Evolutionary conservation across 2,329 filamentous ascomycete species (phyloP).

Genomic region (Triangularia verruculosa): DNA sequence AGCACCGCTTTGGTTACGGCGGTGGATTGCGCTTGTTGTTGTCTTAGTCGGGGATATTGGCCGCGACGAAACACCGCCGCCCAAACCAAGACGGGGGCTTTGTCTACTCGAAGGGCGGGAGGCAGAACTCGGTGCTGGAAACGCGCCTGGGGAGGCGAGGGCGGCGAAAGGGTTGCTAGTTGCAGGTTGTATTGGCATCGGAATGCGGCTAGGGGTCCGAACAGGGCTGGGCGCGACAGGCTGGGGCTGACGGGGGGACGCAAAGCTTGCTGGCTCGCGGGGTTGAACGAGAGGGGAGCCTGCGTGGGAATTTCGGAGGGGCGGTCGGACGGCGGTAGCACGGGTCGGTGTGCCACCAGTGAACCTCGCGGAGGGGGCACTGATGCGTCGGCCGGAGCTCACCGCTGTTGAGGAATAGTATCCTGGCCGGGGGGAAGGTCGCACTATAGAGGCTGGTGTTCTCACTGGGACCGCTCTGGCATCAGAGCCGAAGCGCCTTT

Average conservation of each 20-base stretch:
- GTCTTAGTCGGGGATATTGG: conserved; percentile 20
- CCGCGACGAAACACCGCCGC: neutral
- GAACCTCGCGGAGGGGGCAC: conserved; percentile 39
- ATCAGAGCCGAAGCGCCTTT: conserved; percentile 27
- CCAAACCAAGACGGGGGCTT: conserved; percentile 18
- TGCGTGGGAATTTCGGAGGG: conserved; percentile 43
- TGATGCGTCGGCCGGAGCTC: conserved; percentile 43
- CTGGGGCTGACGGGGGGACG: conserved; percentile 45
- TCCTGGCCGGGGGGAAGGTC: conserved; percentile 10
- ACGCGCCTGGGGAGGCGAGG: conserved; percentile 20
- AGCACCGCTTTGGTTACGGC: conserved; percentile 45
- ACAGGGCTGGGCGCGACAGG: conserved; percentile 34
- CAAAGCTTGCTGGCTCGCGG: conserved; percentile 52
- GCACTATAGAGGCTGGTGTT: neutral
- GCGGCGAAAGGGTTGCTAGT: conserved; percentile 17
- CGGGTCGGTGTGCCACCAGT: conserved; percentile 26
- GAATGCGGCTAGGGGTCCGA: conserved; percentile 47
- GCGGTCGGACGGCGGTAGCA: conserved; percentile 16
- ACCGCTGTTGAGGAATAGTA: conserved; percentile 24
- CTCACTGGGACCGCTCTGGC: conserved; percentile 16
- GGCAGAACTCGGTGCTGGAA: conserved; percentile 8
- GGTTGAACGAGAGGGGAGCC: conserved; percentile 41
- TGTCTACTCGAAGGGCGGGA: conserved; percentile 26
- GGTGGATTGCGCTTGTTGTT: conserved; percentile 33
- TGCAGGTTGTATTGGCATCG: conserved; percentile 32